Percentiles rank a stretch among this genome's conserved stretches.
Evolutionary conservation across 2,329 filamentous ascomycete species (phyloP).

Genomic region (Neobulgaria alba): DNA sequence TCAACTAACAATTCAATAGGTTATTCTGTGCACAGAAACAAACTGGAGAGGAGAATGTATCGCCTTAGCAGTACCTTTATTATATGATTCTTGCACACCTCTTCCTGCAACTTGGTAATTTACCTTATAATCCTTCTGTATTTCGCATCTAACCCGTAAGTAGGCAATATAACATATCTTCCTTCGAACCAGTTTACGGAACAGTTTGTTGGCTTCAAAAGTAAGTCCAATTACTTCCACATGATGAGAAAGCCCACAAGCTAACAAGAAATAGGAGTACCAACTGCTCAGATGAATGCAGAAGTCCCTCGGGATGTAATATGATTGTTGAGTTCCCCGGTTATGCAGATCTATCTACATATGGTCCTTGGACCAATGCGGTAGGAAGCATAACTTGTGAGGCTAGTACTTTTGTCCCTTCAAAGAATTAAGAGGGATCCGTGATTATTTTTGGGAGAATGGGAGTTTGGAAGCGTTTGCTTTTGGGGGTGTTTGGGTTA

Average conservation of each 20-base stretch:
- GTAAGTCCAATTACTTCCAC: neutral
- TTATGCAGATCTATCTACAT: slow-evolving; percentile 4
- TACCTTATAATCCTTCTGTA: neutral
- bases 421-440: too few relatives aligned
- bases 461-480: neutral
- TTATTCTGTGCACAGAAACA: slow-evolving; percentile 7
- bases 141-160: neutral
- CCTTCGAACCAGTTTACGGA: slow-evolving; percentile 7
- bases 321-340: slow-evolving; percentile 10
- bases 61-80: slow-evolving; percentile 4
- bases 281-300: slow-evolving; percentile 7
- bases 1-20: slow-evolving; percentile 1
- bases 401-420: neutral
- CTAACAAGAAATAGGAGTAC: neutral
- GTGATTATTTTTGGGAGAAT: neutral
- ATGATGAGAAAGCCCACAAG: neutral
- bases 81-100: slow-evolving; percentile 3
- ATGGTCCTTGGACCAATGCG: slow-evolving; percentile 5
- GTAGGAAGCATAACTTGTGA: slow-evolving; percentile 7
- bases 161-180: slow-evolving; percentile 5
- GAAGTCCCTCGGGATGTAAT: slow-evolving; percentile 6
- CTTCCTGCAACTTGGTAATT: slow-evolving; percentile 2
- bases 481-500: too few relatives aligned
- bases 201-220: slow-evolving; percentile 7
- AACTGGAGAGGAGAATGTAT: slow-evolving; percentile 8